phyloP scores from a whole-genome alignment of 495 filamentous ascomycete genomes.

The Aspergillus olivimuriae region DNA sequence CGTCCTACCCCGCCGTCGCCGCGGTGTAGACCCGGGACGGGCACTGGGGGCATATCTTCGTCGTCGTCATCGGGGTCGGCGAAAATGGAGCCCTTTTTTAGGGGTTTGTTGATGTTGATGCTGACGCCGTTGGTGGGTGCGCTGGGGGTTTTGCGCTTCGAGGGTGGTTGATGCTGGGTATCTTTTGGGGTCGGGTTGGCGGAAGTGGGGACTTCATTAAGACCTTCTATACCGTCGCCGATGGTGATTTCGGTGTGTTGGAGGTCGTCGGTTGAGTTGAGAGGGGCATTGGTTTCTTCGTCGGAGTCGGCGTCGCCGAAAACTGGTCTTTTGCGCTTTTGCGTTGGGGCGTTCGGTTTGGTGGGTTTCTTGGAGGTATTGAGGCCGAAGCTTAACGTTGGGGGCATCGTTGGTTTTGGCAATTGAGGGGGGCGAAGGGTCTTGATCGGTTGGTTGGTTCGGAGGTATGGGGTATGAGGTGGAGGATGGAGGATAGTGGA shows the following conservation, averaged over 20 bases:
- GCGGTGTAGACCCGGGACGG: too few relatives aligned
- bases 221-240: constrained; percentile 32
- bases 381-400: constrained; percentile 50
- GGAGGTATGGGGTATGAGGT: neutral
- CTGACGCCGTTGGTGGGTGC: constrained; percentile 1
- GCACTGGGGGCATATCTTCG: constrained; percentile 15
- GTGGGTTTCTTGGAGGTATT: constrained; percentile 42
- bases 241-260: constrained; percentile 33
- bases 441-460: neutral
- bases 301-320: constrained; percentile 44
- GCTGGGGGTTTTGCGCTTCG: constrained; percentile 33
- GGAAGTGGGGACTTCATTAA: constrained; percentile 11
- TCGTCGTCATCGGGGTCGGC: constrained; percentile 36
- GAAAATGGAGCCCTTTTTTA: constrained; percentile 37
- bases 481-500: too few relatives aligned
- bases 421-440: neutral
- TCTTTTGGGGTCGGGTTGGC: constrained; percentile 7
- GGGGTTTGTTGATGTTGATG: constrained; percentile 11
- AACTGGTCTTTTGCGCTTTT: constrained; percentile 46
- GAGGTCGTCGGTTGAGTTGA: constrained; percentile 6
- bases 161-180: constrained; percentile 15
- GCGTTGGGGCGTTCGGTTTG: constrained; percentile 23
- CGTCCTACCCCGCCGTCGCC: too few relatives aligned
- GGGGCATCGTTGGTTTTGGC: constrained; percentile 22
- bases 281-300: constrained; percentile 31